Percentiles rank a stretch among this genome's conserved stretches.
These are phyloP conservation scores for Globisporangium canariense DNA, from an alignment of 352 stramenopile genomes.

Conservation along the genomic window DNA sequence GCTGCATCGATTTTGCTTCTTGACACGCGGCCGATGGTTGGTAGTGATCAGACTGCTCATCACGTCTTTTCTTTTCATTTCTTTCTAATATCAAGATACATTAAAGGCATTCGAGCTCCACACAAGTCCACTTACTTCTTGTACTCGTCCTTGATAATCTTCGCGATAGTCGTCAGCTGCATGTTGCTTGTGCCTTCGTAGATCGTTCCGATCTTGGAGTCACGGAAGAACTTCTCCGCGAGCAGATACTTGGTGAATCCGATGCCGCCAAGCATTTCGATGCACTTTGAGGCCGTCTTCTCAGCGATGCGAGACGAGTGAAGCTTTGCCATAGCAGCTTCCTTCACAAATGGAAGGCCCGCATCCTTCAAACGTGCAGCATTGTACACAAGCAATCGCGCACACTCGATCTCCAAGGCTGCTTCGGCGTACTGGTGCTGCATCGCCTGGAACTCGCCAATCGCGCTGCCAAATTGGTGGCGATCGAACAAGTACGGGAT, in stretches of 20 bases:
- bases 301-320: conserved; percentile 94
- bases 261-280: conserved; percentile 95
- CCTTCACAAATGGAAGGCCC: conserved; percentile 94
- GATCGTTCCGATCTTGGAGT: conserved; percentile 97
- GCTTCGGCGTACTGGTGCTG: conserved; percentile 96
- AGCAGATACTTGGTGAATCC: conserved; percentile 94
- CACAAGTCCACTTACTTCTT: conserved; percentile 43
- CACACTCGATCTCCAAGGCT: conserved; percentile 93
- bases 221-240: conserved; percentile 96
- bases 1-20: neutral
- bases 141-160: conserved; percentile 88
- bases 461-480: conserved; percentile 93
- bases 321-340: conserved; percentile 97
- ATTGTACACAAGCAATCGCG: conserved; percentile 93
- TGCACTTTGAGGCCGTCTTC: conserved; percentile 93
- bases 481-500: conserved; percentile 96
- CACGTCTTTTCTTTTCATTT: neutral
- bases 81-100: conserved; percentile 10
- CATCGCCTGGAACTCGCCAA: conserved; percentile 96
- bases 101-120: neutral
- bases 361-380: conserved; percentile 93
- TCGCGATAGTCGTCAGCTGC: conserved; percentile 93
- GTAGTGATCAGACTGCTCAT: neutral
- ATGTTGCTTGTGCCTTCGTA: conserved; percentile 98
- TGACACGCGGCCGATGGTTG: too few species aligned